Conservation (phyloP, 495 filamentous ascomycete species). For the Podospora didyma region DNA sequence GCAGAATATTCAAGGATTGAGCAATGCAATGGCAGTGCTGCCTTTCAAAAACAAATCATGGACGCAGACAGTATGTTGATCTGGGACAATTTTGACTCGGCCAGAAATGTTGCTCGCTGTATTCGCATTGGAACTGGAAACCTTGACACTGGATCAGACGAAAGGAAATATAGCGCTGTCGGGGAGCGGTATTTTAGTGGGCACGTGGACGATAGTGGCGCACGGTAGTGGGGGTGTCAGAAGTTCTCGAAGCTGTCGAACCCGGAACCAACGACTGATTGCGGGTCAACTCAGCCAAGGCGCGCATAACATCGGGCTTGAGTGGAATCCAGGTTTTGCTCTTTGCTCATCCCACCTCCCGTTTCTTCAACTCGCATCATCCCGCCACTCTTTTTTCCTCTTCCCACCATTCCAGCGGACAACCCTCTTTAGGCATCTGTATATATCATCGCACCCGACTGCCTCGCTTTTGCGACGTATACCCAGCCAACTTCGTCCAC, state of each 20-base stretch:
- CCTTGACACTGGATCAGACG: too few relatives aligned
- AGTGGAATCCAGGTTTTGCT: background rate
- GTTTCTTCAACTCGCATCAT: background rate
- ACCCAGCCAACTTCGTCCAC: background rate
- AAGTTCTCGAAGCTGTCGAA: background rate
- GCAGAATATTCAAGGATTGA: too few relatives aligned
- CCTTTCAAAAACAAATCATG: too few relatives aligned
- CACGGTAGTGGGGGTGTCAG: background rate
- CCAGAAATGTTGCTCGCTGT: too few relatives aligned
- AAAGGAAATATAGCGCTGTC: too few relatives aligned
- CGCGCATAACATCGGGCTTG: background rate
- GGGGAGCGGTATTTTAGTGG: too few relatives aligned
- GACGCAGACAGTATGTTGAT: too few relatives aligned
- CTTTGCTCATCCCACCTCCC: background rate
- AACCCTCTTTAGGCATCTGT: too few relatives aligned
- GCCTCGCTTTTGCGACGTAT: background rate
- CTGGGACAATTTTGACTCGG: too few relatives aligned
- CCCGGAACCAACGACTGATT: background rate
- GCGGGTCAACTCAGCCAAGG: background rate
- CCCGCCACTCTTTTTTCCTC: background rate
- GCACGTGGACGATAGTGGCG: background rate
- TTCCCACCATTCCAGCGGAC: background rate
- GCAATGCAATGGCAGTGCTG: too few relatives aligned
- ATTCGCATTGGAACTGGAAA: too few relatives aligned
- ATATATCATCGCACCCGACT: too few relatives aligned